Base-by-base conservation (phyloP, 2,329 filamentous ascomycete species). In the Ceratocystis eucalypticola region DNA sequence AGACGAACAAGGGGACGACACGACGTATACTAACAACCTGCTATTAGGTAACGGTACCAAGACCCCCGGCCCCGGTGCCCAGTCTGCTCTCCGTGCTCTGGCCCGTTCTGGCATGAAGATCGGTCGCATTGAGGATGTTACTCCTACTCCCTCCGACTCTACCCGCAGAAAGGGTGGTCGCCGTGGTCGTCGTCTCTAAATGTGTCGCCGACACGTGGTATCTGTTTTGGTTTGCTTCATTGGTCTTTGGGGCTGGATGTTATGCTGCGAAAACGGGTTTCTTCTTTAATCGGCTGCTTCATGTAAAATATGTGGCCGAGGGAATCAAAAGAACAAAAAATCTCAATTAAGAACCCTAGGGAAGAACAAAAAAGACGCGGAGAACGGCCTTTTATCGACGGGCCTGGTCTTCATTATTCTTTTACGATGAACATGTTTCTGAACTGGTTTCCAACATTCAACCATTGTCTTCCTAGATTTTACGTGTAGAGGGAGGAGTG, bases 81-180 rank as follows among this genome's bases (percentile, higher is more conserved):
- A 99, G 84, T 97, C 94, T 71, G 94, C 94, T 76, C 93, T 99
- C 81, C 94, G 94, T 79, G 95, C 94, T 75, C 88, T 99, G 73
- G 94, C 94, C 78, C 95, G 94, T 86, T 91, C 94, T 75, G 94
- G 94, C 79, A 99, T 99, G 95, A 95, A 93, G 85, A 99, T 99
- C 75, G 94, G 94, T 78, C 89, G 94, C 78, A 99, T 99, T 76
- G 94, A 99, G 88, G 94, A 99, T 79, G 94, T 99, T 72, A 99
- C 95, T 75, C 94, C 94, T 75, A 99, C 94, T 70, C 94, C 95
- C 75, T 99, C 94, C 80, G 94, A 99, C 82, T 96, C 91, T 80
- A 99, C 94, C 77, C 90, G 94, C 83, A 92, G 93, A 84, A 99
- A 99, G 91, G 94, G 94, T 84, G 94, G 94, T 96, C 92, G 94